Conservation (phyloP, 1,139 yeast genomes). For the Kluyveromyces marxianus region DNA sequence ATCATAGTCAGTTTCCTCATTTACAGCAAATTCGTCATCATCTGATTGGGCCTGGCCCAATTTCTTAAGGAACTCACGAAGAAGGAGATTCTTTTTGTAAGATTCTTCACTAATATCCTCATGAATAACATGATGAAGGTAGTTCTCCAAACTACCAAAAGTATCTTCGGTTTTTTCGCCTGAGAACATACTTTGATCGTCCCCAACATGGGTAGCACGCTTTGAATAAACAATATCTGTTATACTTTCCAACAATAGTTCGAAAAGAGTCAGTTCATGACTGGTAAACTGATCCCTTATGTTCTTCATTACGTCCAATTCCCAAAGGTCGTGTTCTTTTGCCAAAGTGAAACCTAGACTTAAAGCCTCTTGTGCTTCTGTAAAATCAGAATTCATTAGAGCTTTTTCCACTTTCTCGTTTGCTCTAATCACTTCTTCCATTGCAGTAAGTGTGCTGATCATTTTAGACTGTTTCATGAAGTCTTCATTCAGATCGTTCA, state of each 20-base stretch:
- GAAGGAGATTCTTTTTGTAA: conserved; percentile 29
- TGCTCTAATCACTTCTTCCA: conserved; percentile 51
- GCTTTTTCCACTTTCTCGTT: conserved; percentile 61
- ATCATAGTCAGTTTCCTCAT: conserved; percentile 16
- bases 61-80: conserved; percentile 39
- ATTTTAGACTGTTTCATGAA: conserved; percentile 58
- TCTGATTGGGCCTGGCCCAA: conserved; percentile 21
- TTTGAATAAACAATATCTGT: conserved; percentile 67
- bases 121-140: conserved; percentile 49
- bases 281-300: conserved; percentile 51
- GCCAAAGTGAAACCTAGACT: conserved; percentile 50
- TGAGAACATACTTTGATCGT: conserved; percentile 9
- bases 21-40: conserved; percentile 5
- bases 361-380: conserved; percentile 59
- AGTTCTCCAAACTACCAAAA: conserved; percentile 48
- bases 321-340: conserved; percentile 53
- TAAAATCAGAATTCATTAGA: conserved; percentile 60
- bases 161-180: conserved; percentile 20
- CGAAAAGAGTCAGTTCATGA: conserved; percentile 62
- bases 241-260: conserved; percentile 68
- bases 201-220: conserved; percentile 10
- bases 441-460: conserved; percentile 64
- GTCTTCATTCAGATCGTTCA: conserved; percentile 58
- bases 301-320: conserved; percentile 52
- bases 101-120: conserved; percentile 50